Evolutionary conservation across 352 stramenopile genomes (phyloP), one percentile per base, ranked within the genome.

Genomic region (Globisporangium heterothallicum): DNA sequence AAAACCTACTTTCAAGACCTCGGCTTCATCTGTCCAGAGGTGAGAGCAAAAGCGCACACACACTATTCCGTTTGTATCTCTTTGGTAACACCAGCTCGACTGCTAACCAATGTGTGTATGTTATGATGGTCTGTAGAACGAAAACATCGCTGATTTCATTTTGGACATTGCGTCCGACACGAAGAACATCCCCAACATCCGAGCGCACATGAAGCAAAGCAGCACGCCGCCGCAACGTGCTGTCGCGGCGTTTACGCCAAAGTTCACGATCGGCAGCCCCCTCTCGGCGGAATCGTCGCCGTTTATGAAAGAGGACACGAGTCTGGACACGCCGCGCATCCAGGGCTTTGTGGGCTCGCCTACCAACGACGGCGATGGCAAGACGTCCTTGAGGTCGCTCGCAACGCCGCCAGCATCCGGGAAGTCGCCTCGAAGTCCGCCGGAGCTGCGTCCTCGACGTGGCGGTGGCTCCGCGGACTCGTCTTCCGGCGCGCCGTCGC

Each of bases 71-170:
- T n/a, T n/a, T n/a, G n/a, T n/a, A n/a, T n/a, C n/a, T n/a, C n/a
- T n/a, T n/a, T n/a, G n/a, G n/a, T n/a, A n/a, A n/a, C n/a, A n/a
- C n/a, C n/a, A n/a, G n/a, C n/a, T n/a, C n/a, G n/a, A n/a, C n/a
- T n/a, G 24, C n/a, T 55, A n/a, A 46, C 14, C 47, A n/a, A 35
- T 26, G 21, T 35, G 5, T 57, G 18, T 26, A n/a, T 51, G 32
- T 30, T 47, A 21, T 47, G 12, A n/a, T n/a, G 32, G 12, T 18
- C n/a, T 32, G 9, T 41, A 83, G 59, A 70, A 91, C 42, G 82
- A 93, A 24, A 91, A 88, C 59, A 84, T 89, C 40, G 79, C 82
- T 6, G 82, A 91, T 38, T 89, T 89, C 52, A 84, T 93, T 44
- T 56, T 93, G 9, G 79, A 89, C 56, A 81, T 90, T 16, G 82